Conservation (phyloP, 2,329 filamentous ascomycete genomes). For the Monosporascus sp. region DNA sequence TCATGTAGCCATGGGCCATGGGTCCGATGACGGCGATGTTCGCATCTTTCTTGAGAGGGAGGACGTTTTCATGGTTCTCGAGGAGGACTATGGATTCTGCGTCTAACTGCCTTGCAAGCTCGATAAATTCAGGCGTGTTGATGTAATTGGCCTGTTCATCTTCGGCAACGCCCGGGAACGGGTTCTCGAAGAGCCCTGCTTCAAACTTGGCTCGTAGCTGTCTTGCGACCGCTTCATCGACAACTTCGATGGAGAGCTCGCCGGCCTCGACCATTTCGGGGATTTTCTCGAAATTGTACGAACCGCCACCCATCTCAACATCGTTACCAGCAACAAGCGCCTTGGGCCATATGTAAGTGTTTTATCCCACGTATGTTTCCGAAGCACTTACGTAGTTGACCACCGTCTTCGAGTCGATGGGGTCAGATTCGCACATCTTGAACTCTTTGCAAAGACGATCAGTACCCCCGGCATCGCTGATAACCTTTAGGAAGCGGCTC, state of each 20-base stretch:
- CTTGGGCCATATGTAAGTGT: conserved; percentile 16
- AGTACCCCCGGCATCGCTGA: conserved; percentile 64
- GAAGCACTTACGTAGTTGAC: conserved; percentile 43
- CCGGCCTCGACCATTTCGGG: conserved; percentile 58
- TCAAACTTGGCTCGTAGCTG: conserved; percentile 63
- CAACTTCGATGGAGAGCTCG: conserved; percentile 50
- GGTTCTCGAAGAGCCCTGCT: conserved; percentile 66
- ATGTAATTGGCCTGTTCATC: conserved; percentile 53
- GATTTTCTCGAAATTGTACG: conserved; percentile 64
- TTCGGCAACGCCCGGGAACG: conserved; percentile 53
- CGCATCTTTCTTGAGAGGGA: conserved; percentile 57
- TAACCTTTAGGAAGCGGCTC: conserved; percentile 30
- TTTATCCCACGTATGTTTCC: not conserved
- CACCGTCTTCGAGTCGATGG: conserved; percentile 60
- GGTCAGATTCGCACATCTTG: conserved; percentile 53
- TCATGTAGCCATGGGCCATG: conserved; percentile 67
- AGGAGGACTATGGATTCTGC: conserved; percentile 57
- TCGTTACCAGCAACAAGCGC: conserved; percentile 65
- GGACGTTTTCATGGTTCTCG: conserved; percentile 48
- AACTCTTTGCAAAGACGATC: conserved; percentile 62
- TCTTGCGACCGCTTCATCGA: conserved; percentile 62
- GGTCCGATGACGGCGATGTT: conserved; percentile 69
- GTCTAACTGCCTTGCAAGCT: conserved; percentile 58
- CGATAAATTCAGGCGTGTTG: conserved; percentile 53
- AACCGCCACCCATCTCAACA: conserved; percentile 72